phyloP scores from a whole-genome alignment of 2,329 filamentous ascomycete species.

The Nothophoma quercina region DNA sequence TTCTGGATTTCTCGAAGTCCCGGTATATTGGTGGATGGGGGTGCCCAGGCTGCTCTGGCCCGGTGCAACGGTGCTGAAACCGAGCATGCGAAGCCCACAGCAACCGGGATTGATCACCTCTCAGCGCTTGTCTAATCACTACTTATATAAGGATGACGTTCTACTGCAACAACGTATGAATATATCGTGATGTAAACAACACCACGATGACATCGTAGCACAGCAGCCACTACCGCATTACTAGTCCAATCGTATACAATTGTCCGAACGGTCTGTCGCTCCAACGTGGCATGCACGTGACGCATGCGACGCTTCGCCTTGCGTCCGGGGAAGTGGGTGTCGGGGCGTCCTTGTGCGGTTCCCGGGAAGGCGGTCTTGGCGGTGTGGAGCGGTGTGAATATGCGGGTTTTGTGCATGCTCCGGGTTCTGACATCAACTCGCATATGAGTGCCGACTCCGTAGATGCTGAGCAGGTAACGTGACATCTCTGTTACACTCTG shows the following conservation, averaged over 20 bases:
- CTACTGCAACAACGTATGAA: too few species aligned
- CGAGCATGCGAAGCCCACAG: too few species aligned
- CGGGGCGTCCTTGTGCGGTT: slow-evolving; percentile 5
- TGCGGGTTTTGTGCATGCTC: slow-evolving; percentile 7
- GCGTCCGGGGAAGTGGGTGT: slow-evolving; percentile 17
- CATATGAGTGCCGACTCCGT: not conserved
- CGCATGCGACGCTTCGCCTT: not conserved
- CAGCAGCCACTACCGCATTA: not conserved
- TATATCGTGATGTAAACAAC: too few species aligned
- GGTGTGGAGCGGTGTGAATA: slow-evolving; percentile 18
- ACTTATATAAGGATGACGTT: too few species aligned
- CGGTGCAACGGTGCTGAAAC: too few species aligned
- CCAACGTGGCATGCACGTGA: slow-evolving; percentile 11
- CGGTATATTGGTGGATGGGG: not conserved
- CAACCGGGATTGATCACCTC: not conserved
- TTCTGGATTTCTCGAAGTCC: too few species aligned
- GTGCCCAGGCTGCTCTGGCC: too few species aligned
- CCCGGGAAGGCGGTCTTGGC: slow-evolving; percentile 7
- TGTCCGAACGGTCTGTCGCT: slow-evolving; percentile 2
- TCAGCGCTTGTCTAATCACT: not conserved
- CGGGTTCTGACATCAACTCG: not conserved
- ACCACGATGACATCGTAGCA: too few species aligned
- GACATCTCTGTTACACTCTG: too few species aligned
- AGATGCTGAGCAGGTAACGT: too few species aligned
- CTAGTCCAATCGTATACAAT: not conserved